A percentile compares a stretch with the other conserved stretches of the same genome.
phyloP scores from a whole-genome alignment of 352 stramenopile genomes.

The Phytophthora rubi region DNA sequence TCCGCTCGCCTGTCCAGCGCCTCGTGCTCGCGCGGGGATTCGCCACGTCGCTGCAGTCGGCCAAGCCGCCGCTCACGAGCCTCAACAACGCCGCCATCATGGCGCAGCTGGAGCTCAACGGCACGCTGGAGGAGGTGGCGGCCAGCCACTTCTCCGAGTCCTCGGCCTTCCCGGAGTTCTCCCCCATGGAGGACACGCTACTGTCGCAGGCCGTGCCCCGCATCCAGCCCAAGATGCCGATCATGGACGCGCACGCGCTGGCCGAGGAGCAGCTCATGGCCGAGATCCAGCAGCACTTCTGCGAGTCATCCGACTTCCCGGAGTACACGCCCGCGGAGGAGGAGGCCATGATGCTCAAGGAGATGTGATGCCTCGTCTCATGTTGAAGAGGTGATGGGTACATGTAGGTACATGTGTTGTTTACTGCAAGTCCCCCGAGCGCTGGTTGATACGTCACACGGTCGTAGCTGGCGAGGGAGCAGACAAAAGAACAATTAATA shows the following conservation, averaged over 20 bases:
- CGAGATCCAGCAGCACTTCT: constrained; percentile 56
- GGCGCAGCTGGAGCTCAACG: constrained; percentile 40
- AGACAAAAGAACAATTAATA: constrained; percentile 4
- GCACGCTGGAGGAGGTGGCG: constrained; percentile 58
- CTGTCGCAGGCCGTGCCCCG: constrained; percentile 42
- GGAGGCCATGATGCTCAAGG: constrained; percentile 53
- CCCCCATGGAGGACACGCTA: constrained; percentile 60
- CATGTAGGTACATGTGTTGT: neutral
- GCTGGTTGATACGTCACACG: neutral
- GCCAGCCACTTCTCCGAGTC: constrained; percentile 63
- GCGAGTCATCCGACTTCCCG: constrained; percentile 68
- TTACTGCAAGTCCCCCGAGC: neutral
- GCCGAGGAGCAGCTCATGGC: constrained; percentile 48
- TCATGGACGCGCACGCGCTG: constrained; percentile 34
- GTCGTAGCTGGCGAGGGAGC: constrained; percentile 10
- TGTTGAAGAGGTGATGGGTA: neutral
- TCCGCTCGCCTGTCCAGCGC: constrained; percentile 21
- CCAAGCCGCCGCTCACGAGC: constrained; percentile 30
- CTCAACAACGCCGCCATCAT: constrained; percentile 34
- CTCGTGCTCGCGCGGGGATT: constrained; percentile 18
- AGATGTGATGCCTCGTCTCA: constrained; percentile 18
- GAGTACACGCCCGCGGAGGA: constrained; percentile 56
- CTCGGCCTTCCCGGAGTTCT: constrained; percentile 72
- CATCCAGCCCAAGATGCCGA: constrained; percentile 6
- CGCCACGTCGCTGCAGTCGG: constrained; percentile 12